Evolutionary conservation across 1,284 basidiomycete genomes (phyloP).

Genomic region (Quambalaria eucalypti): DNA sequence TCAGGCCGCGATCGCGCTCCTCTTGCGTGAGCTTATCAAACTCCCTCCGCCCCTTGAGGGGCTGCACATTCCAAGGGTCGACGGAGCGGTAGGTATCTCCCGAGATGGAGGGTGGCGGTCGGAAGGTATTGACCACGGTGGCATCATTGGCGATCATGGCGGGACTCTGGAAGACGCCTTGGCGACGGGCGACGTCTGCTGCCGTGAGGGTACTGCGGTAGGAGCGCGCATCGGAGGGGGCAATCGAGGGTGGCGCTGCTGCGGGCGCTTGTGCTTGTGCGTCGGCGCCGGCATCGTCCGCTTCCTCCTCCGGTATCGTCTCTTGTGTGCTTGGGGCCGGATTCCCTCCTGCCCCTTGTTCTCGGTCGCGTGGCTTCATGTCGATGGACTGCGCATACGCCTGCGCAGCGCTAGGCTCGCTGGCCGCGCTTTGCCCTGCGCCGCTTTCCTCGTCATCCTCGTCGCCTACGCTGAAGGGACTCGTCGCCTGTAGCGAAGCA

Average conservation of each 20-base stretch:
- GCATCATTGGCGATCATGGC: neutral
- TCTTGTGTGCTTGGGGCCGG: no score
- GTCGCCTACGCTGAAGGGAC: neutral
- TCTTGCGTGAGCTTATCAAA: constrained; percentile 20
- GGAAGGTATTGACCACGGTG: constrained; percentile 11
- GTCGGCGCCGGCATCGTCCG: neutral
- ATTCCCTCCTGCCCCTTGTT: no score
- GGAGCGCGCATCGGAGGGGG: neutral
- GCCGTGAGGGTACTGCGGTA: neutral
- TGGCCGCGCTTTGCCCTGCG: neutral
- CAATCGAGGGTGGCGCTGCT: neutral
- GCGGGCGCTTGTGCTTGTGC: neutral
- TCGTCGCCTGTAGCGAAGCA: neutral
- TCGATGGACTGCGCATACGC: constrained; percentile 4
- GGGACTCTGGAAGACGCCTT: neutral
- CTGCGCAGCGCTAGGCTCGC: constrained; percentile 1
- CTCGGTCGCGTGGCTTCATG: neutral
- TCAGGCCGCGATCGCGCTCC: constrained; percentile 23
- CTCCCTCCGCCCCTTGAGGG: constrained; percentile 16
- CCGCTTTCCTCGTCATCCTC: neutral
- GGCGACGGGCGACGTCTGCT: neutral
- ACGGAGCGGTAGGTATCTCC: constrained; percentile 10
- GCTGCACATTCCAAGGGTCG: constrained; percentile 15
- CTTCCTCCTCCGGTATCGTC: neutral
- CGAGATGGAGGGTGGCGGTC: constrained; percentile 14